Evolutionary conservation across 129 eudicot genomes (phyloP).

Genomic region (Tagetes patula): DNA sequence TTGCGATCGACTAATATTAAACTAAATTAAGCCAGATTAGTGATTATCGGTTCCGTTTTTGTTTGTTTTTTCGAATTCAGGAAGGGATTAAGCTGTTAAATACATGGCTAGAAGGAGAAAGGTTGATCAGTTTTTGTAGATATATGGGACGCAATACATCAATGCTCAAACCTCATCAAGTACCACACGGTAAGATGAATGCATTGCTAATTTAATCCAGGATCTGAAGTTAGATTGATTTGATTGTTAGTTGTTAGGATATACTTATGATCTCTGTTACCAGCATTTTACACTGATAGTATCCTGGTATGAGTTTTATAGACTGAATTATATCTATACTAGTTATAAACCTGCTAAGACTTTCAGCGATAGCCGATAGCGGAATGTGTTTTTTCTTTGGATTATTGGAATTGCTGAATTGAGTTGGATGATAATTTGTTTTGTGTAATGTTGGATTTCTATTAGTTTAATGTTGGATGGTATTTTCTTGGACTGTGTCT

Average conservation of each 20-base stretch:
- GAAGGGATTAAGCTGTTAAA: conserved; percentile 87
- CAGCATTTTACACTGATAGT: conserved; percentile 1
- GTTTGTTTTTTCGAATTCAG: conserved; percentile 35
- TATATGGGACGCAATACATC: conserved; percentile 68
- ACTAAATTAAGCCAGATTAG: background rate
- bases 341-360: conserved; percentile 6
- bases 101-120: conserved; percentile 83
- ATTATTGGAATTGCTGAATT: conserved; percentile 13
- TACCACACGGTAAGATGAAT: conserved; percentile 70
- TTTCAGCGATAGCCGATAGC: background rate
- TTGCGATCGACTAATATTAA: background rate
- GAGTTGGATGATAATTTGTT: background rate
- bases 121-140: conserved; percentile 61
- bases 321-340: background rate
- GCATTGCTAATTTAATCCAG: background rate
- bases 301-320: conserved; percentile 2
- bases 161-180: conserved; percentile 57
- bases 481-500: conserved; percentile 6
- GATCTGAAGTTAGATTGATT: background rate
- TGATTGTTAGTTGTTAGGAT: background rate
- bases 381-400: conserved; percentile 5
- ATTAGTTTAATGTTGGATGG: conserved; percentile 6
- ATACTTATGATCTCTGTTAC: background rate
- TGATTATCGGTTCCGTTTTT: background rate
- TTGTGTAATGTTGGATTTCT: conserved; percentile 4